A percentile compares a stretch with the other conserved stretches of the same genome.
These are phyloP conservation scores for Quercus lobata DNA, from an alignment of 331 rosid genomes.

Conservation along the genomic window DNA sequence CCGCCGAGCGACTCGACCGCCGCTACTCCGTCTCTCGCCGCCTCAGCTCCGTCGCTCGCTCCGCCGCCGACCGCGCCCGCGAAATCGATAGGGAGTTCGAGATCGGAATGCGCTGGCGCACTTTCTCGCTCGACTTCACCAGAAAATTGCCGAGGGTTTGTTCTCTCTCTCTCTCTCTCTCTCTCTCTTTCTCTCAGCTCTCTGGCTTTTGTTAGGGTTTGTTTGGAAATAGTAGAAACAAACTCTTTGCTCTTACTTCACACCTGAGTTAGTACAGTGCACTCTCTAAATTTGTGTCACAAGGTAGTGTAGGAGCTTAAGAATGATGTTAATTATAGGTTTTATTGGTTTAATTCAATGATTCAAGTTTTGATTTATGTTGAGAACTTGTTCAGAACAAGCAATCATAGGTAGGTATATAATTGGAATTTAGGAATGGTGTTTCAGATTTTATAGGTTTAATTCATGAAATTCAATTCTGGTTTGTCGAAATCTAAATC, in stretches of 20 bases:
- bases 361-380: background rate
- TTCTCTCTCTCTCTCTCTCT: background rate
- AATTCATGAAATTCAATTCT: no score
- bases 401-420: background rate
- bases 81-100: constrained; percentile 82
- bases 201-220: no score
- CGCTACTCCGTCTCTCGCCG: constrained; percentile 57
- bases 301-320: background rate
- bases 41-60: constrained; percentile 41
- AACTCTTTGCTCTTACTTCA: no score
- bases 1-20: constrained; percentile 87
- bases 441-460: background rate
- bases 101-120: constrained; percentile 71
- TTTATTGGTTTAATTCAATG: background rate
- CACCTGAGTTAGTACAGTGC: no score
- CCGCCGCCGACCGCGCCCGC: constrained; percentile 62
- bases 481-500: no score
- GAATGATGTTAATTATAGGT: background rate
- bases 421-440: background rate
- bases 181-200: background rate
- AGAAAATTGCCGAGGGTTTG: constrained; percentile 81
- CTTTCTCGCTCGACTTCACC: constrained; percentile 60
- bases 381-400: background rate
- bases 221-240: background rate
- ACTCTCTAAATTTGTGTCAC: no score